Base-by-base conservation (phyloP, 2,329 filamentous ascomycete genomes). In the Monilinia fructicola region DNA sequence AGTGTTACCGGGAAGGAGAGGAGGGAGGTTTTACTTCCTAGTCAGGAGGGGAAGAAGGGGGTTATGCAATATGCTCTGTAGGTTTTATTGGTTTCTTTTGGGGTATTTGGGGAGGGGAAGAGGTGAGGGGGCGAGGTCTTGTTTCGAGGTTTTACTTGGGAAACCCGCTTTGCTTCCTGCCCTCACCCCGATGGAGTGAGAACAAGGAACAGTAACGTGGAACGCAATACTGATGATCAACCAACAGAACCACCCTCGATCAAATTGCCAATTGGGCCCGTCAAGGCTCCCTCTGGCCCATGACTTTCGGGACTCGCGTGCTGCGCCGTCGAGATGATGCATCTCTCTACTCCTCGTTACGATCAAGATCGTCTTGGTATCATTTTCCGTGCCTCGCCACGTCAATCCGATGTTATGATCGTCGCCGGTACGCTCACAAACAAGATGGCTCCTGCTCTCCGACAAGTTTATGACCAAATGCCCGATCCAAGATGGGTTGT, bases 391-490 rank as follows among this genome's bases (percentile, higher is more conserved):
- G 92, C 91, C 67, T 94, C 91, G 18, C 92, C 92, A 1, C 89
- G 92, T 71, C 92, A 96, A 79, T 91, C 91, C 68, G 92, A 96
- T 78, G 90, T 96, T 71, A 95, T 96, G 92, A 95, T 96, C 74
- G 92, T 96, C 28, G 92, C 93, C 35, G 93, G 93, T 68, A 97
- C 93, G 40, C 85, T 97, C 69, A 96, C 92, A 73, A 97, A 97
- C 84, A 97, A 97, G 83, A 97, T 97, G 93, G 92, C 92, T 0
- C 92, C 93, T 2, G 93, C 93, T 44, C 82, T 97, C 76, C 85
- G 93, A 78, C 91, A 95, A 80, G 90, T 96, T 69, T 97, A 97
- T 81, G 93, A 97, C 79, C 93, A 96, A 83, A 96, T 96, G 92
- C 92, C 92, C 40, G 92, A 96, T 42, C 92, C 92, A 23, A 85